Evolutionary conservation across 441 rosid genomes (phyloP), one percentile per base, ranked within the genome.

Genomic region (Aleurites moluccanus): DNA sequence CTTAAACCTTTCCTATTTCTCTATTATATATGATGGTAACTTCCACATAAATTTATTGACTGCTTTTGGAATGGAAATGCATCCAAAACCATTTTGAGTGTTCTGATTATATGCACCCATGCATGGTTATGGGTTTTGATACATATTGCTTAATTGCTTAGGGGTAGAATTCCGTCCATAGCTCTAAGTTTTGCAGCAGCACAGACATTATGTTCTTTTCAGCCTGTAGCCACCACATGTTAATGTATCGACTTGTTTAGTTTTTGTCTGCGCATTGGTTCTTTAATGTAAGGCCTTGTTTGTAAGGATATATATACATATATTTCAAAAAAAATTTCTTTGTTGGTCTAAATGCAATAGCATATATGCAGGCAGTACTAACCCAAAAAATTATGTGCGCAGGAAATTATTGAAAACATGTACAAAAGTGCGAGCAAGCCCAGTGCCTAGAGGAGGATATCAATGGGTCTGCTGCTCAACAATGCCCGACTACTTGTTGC

Each of bases 331-430:
- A 5, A 6, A 38, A 0, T 38, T 38, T 6, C 40, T 0, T 38
- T 38, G 40, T 44, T 44, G 47, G 47, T 44, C 47, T 56, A 23
- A 11, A 40, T 52, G 20, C 28, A 27, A 47, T 47, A n/a, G n/a
- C n/a, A n/a, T 40, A 44, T n/a, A 6, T 55, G 23, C 28, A 33
- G 59, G 2, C 1, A n/a, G 45, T 27, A 50, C 75, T 74, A 69
- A 78, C 10, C 23, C 55, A 21, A 10, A 11, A 44, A 14, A 25
- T 59, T 38, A 62, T 60, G 21, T 57, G 8, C 7, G 78, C 94
- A 91, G 99, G 76, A 66, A 67, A 83, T 82, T 62, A 86, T 96
- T 7, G 89, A 93, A 83, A 79, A 74, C 73, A 86, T 92, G 91
- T 96, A 93, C 91, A 86, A 91, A 85, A 76, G 83, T 69, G 78